Base-by-base conservation (phyloP, 2,329 filamentous ascomycete genomes). In the Karstenula rhodostoma region DNA sequence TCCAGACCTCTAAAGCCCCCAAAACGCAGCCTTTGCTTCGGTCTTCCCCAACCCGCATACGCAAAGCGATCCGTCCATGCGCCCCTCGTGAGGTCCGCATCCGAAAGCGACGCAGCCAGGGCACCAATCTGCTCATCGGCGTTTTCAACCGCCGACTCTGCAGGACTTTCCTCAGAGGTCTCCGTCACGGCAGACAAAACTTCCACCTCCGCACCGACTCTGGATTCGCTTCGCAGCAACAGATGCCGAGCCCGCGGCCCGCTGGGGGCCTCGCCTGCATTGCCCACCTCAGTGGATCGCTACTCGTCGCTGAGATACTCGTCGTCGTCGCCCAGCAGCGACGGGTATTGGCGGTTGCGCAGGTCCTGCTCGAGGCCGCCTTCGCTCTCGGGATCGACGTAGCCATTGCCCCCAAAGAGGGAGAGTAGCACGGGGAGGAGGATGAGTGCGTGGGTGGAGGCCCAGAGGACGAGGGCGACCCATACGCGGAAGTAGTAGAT, bases 401-500 rank as follows among this genome's bases (percentile, higher is more conserved):
- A 98, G 3, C 94, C 87, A 85, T 62, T 87, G 1, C 95, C 95
- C 19, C 95, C 95, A 53, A 91, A 85, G 52, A 97, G 83, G 73
- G 92, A 96, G 66, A 99, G 83, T 1, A 91, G 90, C 0, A 98
- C 95, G 0, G 95, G 95, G 69, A 99, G 81, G 77, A 98, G 96
- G 8, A 99, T 86, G 50, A 99, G 83, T 0, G 95, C 93, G 77
- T 99, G 95, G 10, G 89, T 85, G 8, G 92, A 92, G 2, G 94
- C 96, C 77, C 97, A 94, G 10, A 96, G 77, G 12, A 99, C 94
- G 57, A 99, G 86, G 7, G 94, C 90, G 19, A 97, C 82, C 95
- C 95, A 99, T 46, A 99, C 91, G 46, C 95, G 87, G 85, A 99
- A 99, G 80, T 99, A 99, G 81, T 99, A 99, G 59, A 99, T 93